Percentiles rank a stretch among this genome's conserved stretches.
These are phyloP conservation scores for Biscogniauxia marginata DNA, from an alignment of 2,329 filamentous ascomycete species.

Conservation along the genomic window DNA sequence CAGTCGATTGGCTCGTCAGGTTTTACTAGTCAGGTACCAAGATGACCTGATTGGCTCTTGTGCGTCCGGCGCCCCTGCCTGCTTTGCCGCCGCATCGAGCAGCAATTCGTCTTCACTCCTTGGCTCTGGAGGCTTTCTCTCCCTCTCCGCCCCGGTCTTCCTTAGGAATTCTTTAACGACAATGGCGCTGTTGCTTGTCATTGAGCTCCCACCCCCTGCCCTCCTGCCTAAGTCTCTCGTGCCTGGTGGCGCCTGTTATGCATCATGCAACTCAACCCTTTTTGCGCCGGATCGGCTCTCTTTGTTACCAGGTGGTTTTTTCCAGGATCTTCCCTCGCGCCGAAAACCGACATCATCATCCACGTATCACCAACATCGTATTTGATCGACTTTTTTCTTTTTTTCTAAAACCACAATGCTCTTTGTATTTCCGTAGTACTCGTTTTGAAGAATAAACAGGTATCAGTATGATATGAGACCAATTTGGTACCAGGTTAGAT, in stretches of 20 bases:
- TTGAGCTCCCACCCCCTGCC: not conserved
- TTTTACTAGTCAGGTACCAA: conserved; percentile 25
- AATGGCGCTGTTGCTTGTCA: not conserved
- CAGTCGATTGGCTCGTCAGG: conserved; percentile 13
- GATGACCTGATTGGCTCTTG: conserved; percentile 16
- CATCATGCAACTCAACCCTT: not conserved
- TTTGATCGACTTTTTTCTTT: not conserved
- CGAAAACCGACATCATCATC: not conserved
- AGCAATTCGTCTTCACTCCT: not conserved
- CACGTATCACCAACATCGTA: not conserved
- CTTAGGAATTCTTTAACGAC: not conserved
- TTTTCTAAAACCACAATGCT: no score
- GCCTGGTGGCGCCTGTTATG: not conserved
- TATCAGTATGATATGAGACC: no score
- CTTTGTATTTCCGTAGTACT: no score
- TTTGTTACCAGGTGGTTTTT: not conserved
- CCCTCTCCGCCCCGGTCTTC: not conserved
- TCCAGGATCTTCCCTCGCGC: not conserved
- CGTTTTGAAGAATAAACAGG: no score
- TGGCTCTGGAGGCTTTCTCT: not conserved
- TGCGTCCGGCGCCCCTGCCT: conserved; percentile 6
- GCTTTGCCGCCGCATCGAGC: conserved; percentile 17
- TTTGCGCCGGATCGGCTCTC: not conserved
- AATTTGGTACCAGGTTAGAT: no score
- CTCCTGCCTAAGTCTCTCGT: not conserved